Conservation (phyloP, 73 alveolate species). For the Paramecium tetraurelia region DNA sequence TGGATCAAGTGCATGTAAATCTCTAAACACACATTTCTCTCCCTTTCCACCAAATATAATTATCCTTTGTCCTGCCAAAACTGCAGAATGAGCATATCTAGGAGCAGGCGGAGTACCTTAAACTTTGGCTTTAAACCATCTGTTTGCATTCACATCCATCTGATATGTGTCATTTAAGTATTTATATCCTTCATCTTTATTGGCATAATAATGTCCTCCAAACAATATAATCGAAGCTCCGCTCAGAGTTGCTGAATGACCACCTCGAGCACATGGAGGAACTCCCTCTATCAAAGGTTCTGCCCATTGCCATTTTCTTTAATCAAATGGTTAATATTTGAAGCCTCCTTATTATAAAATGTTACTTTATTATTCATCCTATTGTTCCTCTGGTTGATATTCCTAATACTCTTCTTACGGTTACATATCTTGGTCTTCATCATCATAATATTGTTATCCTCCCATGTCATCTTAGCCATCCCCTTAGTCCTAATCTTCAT, state of each 20-base stretch:
- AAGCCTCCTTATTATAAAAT: background rate
- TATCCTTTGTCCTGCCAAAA: slow-evolving; percentile 96
- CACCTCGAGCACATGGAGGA: slow-evolving; percentile 99
- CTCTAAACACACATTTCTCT: slow-evolving; percentile 81
- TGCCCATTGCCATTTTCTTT: slow-evolving; percentile 91
- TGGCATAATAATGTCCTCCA: slow-evolving; percentile 95
- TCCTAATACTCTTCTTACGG: background rate
- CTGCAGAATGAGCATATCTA: slow-evolving; percentile 96
- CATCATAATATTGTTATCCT: background rate
- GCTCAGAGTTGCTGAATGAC: slow-evolving; percentile 96
- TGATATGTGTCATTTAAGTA: slow-evolving; percentile 96
- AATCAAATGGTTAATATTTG: slow-evolving; percentile 63
- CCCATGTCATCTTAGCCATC: slow-evolving; percentile 45
- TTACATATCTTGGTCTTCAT: background rate
- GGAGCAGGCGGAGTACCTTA: slow-evolving; percentile 98
- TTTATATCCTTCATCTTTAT: slow-evolving; percentile 90
- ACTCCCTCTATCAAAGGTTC: slow-evolving; percentile 90
- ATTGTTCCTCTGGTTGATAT: background rate
- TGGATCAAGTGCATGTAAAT: slow-evolving; percentile 98
- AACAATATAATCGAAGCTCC: slow-evolving; percentile 95
- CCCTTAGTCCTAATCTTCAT: slow-evolving; percentile 8
- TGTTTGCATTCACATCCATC: slow-evolving; percentile 93
- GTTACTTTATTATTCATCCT: background rate
- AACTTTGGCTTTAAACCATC: slow-evolving; percentile 94
- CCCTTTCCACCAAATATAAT: slow-evolving; percentile 95